Evolutionary conservation across 306 rosid species (phyloP), one percentile per base, ranked within the genome.

Genomic region (Trifolium subterraneum): DNA sequence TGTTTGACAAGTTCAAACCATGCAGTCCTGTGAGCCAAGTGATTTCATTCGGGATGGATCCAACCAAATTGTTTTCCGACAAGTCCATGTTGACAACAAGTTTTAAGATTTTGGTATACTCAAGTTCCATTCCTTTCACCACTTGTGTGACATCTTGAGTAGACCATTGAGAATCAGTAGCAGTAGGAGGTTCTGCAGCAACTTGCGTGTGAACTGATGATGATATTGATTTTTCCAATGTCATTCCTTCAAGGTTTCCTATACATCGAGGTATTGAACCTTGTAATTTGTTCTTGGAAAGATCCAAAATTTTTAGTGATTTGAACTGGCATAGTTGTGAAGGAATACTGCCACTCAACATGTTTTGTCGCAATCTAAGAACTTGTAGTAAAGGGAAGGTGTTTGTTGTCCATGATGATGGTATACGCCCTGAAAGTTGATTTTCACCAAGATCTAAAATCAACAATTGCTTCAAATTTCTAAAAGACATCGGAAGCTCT

Each of bases 361-460:
- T 58, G 25, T 82, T 85, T 18, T 70, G 54, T 0, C 44, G 72
- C 10, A 82, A 1, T 14, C 33, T 76, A 10, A 85, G 82, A 55
- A 68, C 10, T 19, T 50, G 64, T 6, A 85, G 11, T 4, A 3
- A 0, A 11, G 70, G 22, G n/a, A 55, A 19, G 0, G 29, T 23
- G 39, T 35, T 1, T 0, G 19, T 15, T 1, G 74, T 64, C 79
- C 79, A 76, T 23, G 44, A 10, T 27, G 39, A 8, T 18, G 86
- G 84, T 56, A 81, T 58, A 8, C 1, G 48, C 1, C 84, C 84
- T 2, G 27, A 59, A 0, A 85, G 9, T 47, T 76, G n/a, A 52
- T 79, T 85, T 8, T 64, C 59, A 2, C 82, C 77, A 5, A 64
- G 18, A 51, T 85, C 82, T 3, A 85, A 18, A 7, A 68, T 27